Base-by-base conservation (phyloP, 1,284 basidiomycete species). In the Irpex lacteus region DNA sequence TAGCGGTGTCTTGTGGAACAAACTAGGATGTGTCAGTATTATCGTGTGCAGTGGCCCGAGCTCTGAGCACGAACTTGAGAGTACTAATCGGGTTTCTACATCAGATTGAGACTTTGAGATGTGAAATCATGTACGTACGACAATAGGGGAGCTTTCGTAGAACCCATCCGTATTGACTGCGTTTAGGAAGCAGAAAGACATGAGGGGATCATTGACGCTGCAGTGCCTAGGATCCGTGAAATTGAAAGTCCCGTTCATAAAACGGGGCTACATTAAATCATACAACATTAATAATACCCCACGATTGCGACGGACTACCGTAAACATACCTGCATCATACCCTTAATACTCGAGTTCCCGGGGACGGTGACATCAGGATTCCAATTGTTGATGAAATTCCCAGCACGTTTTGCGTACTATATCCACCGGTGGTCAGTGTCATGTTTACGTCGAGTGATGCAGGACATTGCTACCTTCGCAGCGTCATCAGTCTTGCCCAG, bases 141-240 rank as follows among this genome's bases (percentile, higher is more conserved):
- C 80, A 56, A 87, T 80, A 0, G 87, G 86, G 1, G 85, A 85
- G 36, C 82, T 78, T 74, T 89, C 87, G 68, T 89, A 89, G 70
- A 88, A 89, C 0, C 87, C 87, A 70, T 89, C 86, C 5, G 78
- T 72, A 56, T 84, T 83, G 1, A 76, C 78, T 4, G 85, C 82
- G 68, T 87, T 83, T 66, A 89, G 73, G 75, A 86, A 89, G 68
- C 87, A 89, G 0, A 84, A 86, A 2, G 85, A 78, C 37, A 80
- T 73, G 2, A 75, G 73, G 0, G 86, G 86, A 69, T 88, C 86
- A 65, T 88, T 81, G 47, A 83, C 78, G 69, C 85, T 88, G 69
- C 87, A 90, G 71, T 88, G 87, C 18, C 87, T 76, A 0, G 87
- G 87, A 71, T 89, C 86, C 4, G 86, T 88, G 66, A 82, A 87